Evolutionary conservation across 306 rosid species (phyloP).

Genomic region (Prosopis cineraria): DNA sequence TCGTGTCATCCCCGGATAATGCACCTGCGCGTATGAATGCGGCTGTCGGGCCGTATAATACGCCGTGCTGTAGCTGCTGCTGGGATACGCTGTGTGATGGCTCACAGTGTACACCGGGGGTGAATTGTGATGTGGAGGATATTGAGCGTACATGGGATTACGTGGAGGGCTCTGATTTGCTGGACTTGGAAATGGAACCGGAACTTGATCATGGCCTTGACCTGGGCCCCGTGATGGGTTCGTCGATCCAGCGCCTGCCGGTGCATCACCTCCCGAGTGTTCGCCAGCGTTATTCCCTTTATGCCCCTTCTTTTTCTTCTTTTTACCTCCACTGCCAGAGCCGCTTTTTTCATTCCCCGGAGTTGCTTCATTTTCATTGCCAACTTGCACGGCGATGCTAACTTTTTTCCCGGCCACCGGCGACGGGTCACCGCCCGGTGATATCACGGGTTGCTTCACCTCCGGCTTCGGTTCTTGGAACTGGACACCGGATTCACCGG

Average conservation of each 20-base stretch:
- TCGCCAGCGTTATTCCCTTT: slow-evolving; percentile 40
- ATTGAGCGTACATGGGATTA: slow-evolving; percentile 35
- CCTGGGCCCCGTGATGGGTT: slow-evolving; percentile 34
- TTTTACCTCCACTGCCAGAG: slow-evolving; percentile 48
- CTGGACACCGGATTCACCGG: slow-evolving; percentile 43
- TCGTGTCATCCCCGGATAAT: slow-evolving; percentile 27
- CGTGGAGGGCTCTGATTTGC: slow-evolving; percentile 53
- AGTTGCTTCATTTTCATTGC: slow-evolving; percentile 25
- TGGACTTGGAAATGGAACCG: slow-evolving; percentile 9
- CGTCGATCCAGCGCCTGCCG: slow-evolving; percentile 39
- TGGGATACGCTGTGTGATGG: slow-evolving; percentile 56
- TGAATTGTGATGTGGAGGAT: slow-evolving; percentile 43
- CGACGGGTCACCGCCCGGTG: slow-evolving; percentile 39
- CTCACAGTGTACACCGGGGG: slow-evolving; percentile 46
- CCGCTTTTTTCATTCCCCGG: slow-evolving; percentile 32
- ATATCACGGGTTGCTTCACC: slow-evolving; percentile 43
- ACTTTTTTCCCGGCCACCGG: slow-evolving; percentile 45
- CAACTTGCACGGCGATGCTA: slow-evolving; percentile 45
- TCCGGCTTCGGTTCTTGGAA: slow-evolving; percentile 48
- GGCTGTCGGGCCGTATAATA: slow-evolving; percentile 51
- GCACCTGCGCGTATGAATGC: slow-evolving; percentile 42
- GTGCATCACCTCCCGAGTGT: slow-evolving; percentile 30
- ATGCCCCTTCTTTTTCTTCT: slow-evolving; percentile 71
- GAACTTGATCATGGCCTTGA: slow-evolving; percentile 30
- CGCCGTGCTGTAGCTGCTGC: slow-evolving; percentile 44